phyloP scores from a whole-genome alignment of 2,329 filamentous ascomycete genomes.

The Diaporthe velutina region DNA sequence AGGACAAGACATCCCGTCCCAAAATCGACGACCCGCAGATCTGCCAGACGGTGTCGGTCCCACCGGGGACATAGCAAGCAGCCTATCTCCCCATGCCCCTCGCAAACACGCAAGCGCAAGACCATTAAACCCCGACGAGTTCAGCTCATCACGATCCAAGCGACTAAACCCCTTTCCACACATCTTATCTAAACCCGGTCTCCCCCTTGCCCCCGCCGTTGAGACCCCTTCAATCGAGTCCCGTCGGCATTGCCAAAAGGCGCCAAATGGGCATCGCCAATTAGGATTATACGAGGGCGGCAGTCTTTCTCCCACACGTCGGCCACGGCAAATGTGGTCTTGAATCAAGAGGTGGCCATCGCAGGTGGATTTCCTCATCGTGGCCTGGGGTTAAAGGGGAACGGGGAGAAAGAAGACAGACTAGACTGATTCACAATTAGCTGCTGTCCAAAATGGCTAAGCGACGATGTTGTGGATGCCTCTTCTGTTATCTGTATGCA shows the following conservation, averaged over 20 bases:
- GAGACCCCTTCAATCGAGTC: not conserved
- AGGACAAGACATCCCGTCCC: not conserved
- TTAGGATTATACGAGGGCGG: slow-evolving; percentile 25
- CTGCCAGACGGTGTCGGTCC: not conserved
- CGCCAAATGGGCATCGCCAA: not conserved
- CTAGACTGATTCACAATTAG: not conserved
- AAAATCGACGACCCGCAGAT: not conserved
- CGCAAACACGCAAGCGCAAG: not conserved
- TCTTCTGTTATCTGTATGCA: not conserved
- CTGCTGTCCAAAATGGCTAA: not conserved
- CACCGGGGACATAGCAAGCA: slow-evolving; percentile 9
- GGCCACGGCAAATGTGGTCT: not conserved
- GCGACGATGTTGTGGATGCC: not conserved
- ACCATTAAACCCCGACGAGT: not conserved
- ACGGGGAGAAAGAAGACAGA: not conserved
- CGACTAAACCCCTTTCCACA: not conserved
- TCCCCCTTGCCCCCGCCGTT: not conserved
- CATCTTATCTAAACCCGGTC: not conserved
- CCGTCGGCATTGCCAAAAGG: not conserved
- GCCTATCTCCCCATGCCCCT: not conserved
- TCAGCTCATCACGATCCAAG: not conserved
- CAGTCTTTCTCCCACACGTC: not conserved
- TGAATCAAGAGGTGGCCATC: slow-evolving; percentile 26
- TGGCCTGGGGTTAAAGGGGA: not conserved
- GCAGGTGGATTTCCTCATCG: not conserved